Conservation (phyloP, 1,139 yeast genomes). For the Kodamaea suecica region DNA sequence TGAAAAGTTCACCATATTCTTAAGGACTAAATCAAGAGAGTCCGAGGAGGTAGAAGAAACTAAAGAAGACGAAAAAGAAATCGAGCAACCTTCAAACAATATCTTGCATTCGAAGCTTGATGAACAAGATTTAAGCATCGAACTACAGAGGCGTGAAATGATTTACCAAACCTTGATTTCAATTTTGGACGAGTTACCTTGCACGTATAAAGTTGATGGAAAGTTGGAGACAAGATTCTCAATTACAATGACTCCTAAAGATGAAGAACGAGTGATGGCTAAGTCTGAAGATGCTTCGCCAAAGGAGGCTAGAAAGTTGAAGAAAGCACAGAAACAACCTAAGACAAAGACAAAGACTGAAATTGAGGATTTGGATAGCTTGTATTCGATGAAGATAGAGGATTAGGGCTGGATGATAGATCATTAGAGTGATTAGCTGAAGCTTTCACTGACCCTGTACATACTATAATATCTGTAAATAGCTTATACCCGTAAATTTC, state of each 20-base stretch:
- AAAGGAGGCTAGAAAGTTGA: slow-evolving; percentile 6
- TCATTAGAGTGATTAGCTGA: no score
- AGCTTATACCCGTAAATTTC: no score
- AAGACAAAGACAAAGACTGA: slow-evolving; percentile 23
- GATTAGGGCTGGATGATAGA: slow-evolving; percentile 18
- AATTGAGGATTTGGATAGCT: slow-evolving; percentile 33
- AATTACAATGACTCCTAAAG: slow-evolving; percentile 14
- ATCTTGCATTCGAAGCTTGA: slow-evolving; percentile 11
- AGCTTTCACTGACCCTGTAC: no score
- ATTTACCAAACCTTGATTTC: slow-evolving; percentile 24
- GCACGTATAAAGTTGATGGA: slow-evolving; percentile 33
- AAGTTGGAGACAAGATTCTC: slow-evolving; percentile 20
- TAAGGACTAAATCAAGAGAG: slow-evolving; percentile 18
- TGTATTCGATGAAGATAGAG: slow-evolving; percentile 43
- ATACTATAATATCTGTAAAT: no score
- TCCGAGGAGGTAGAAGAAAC: slow-evolving; percentile 11
- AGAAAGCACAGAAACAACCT: slow-evolving; percentile 6
- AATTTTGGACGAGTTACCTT: slow-evolving; percentile 29
- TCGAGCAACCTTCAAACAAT: slow-evolving; percentile 6
- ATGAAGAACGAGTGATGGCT: slow-evolving; percentile 7
- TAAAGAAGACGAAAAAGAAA: slow-evolving; percentile 5
- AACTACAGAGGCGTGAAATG: slow-evolving; percentile 31
- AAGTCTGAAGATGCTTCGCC: slow-evolving; percentile 15
- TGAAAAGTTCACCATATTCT: slow-evolving; percentile 31
- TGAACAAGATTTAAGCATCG: slow-evolving; percentile 26